A percentile compares a stretch with the other conserved stretches of the same genome.
These are phyloP conservation scores for Symbiotaphrina buchneri DNA, from an alignment of 495 filamentous ascomycete genomes.

Conservation along the genomic window DNA sequence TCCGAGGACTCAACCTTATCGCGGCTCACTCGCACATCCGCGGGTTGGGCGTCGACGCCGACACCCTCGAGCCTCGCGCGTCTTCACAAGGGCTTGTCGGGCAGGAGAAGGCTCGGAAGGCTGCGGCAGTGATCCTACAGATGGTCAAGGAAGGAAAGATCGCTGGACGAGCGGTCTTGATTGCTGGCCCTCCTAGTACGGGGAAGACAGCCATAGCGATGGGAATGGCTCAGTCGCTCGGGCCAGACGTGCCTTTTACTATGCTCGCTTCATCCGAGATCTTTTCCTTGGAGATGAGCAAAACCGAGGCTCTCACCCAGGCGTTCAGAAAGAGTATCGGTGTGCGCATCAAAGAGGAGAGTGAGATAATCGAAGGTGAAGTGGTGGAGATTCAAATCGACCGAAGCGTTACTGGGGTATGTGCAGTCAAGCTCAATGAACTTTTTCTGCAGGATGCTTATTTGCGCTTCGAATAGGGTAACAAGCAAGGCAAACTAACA, in stretches of 20 bases:
- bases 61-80: slow-evolving; percentile 66
- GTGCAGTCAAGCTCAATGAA: slow-evolving; percentile 6
- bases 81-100: slow-evolving; percentile 94
- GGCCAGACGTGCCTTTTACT: slow-evolving; percentile 85
- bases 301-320: slow-evolving; percentile 92
- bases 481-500: slow-evolving; percentile 96
- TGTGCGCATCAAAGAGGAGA: slow-evolving; percentile 92
- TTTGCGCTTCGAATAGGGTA: slow-evolving; percentile 38
- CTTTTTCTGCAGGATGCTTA: background rate
- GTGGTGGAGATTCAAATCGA: slow-evolving; percentile 99
- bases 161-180: slow-evolving; percentile 82
- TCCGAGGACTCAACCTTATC: slow-evolving; percentile 85
- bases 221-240: slow-evolving; percentile 93
- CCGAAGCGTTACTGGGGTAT: slow-evolving; percentile 76
- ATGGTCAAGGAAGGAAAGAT: slow-evolving; percentile 99
- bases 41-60: slow-evolving; percentile 79
- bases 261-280: slow-evolving; percentile 90
- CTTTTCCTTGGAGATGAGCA: slow-evolving; percentile 96
- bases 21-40: slow-evolving; percentile 96
- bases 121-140: slow-evolving; percentile 82
- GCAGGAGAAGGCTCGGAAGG: slow-evolving; percentile 89
- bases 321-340: slow-evolving; percentile 95
- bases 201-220: slow-evolving; percentile 98
- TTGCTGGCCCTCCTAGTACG: slow-evolving; percentile 91
- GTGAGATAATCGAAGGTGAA: slow-evolving; percentile 96